Evolutionary conservation across 192 early-diverging fungal genomes (phyloP), one percentile per base, ranked within the genome.

Genomic region (Dimargaris verticillata): DNA sequence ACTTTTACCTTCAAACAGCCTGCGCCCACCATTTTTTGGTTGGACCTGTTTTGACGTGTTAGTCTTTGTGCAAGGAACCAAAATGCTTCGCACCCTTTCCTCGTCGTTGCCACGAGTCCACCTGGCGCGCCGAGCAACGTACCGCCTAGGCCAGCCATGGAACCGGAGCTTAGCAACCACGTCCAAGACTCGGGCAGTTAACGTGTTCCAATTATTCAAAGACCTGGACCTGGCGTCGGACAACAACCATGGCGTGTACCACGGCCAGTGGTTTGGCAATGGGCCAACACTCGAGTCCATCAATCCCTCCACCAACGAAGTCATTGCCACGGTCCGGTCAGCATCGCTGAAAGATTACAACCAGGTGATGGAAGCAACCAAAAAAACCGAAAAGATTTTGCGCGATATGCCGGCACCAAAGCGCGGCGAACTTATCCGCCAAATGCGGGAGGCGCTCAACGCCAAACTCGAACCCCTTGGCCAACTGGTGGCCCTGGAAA

Each of bases 391-490:
- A 65, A 74, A 68, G 28, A 72, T 80, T 38, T 86, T 82, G 79
- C 69, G 80, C 53, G 77, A 77, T 29, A 77, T 84, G 49, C 91
- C 93, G 15, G 84, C 85, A 28, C 93, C 93, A 22, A 78, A 83
- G 64, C 82, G 93, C 57, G 93, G 93, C 43, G 87, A 93, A 60
- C 80, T 97, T 50, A 80, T 97, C 29, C 78, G 89, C 26, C 84
- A 88, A 62, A 94, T 97, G 82, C 79, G 91, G 52, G 82, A 88
- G 53, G 83, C 84, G 28, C 78, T 97, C 29, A 74, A 77, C 53
- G 75, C 71, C 15, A 81, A 90, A 61, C 81, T 84, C 57, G 72
- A 87, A 53, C 81, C 83, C 17, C 78, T 97, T 44, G 93, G 90
- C n/a, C 77, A 74, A 24, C 76, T 97, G 20, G 89, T 97, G 12